Conservation (phyloP, 371 early-diverging fungal genomes). For the Apophysomyces variabilis region DNA sequence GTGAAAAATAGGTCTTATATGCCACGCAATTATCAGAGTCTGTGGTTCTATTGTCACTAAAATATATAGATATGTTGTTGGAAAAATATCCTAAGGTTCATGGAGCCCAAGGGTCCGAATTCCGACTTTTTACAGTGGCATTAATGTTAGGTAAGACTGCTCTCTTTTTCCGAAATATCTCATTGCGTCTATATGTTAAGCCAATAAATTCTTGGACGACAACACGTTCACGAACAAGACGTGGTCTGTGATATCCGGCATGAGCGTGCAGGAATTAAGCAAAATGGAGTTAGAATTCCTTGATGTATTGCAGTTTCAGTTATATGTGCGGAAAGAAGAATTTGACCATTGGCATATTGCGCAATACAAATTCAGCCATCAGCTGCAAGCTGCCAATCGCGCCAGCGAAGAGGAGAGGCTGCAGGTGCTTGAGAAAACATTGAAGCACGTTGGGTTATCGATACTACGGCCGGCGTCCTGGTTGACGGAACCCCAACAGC, state of each 20-base stretch:
- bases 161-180: background rate
- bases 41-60: constrained; percentile 60
- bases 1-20: constrained; percentile 39
- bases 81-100: constrained; percentile 63
- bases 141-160: constrained; percentile 59
- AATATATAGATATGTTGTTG: constrained; percentile 64
- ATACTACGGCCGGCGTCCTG: background rate
- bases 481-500: background rate
- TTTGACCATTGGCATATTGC: constrained; percentile 50
- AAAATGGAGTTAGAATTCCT: constrained; percentile 74
- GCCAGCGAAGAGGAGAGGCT: constrained; percentile 23
- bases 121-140: constrained; percentile 79
- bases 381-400: constrained; percentile 23
- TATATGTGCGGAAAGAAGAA: constrained; percentile 64
- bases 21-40: constrained; percentile 70
- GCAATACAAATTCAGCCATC: constrained; percentile 31
- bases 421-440: constrained; percentile 7
- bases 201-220: constrained; percentile 72
- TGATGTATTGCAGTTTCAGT: constrained; percentile 56
- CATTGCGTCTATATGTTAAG: constrained; percentile 24
- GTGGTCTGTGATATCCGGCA: constrained; percentile 70
- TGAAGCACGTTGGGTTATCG: constrained; percentile 12
- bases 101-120: constrained; percentile 77
- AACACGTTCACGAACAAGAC: constrained; percentile 74
- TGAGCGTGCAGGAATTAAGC: constrained; percentile 63